Evolutionary conservation across 1,139 yeast genomes (phyloP), one percentile per base, ranked within the genome.

Genomic region (Nakaseomyces sp.): DNA sequence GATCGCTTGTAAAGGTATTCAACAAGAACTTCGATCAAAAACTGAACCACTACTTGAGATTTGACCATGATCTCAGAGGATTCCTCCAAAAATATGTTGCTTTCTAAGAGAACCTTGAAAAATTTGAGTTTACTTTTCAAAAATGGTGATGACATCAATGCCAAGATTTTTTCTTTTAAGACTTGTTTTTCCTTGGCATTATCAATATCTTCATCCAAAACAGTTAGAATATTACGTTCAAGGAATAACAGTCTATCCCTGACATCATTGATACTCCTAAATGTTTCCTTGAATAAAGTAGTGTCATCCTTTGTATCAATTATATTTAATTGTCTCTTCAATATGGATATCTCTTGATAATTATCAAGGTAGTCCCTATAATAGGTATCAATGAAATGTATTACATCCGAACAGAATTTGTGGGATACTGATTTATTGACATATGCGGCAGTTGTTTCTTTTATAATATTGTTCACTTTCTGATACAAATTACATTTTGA

Each of bases 231-330:
- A 37, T 45, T 40, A 45, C 48, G 12, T 46, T 42, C 29, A 45
- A 55, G 19, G 35, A 45, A 53, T 19, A 40, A 41, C 6, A 47
- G 45, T 15, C 44, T 48, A 22, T 43, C 42, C 17, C 30, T 29
- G 3, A 39, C 32, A 19, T 42, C 41, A 9, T 19, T 31, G 12
- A 31, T 43, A 10, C 43, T 35, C 18, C 30, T 43, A 18, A 52
- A 41, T 5, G 42, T 37, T 20, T 58, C 59, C 29, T 57, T 51
- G 20, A 59, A 58, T 3, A 50, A 40, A 43, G 60, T 55, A 31
- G 51, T 52, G 31, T 60, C 60, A 2, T 55, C 51, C 40, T 57
- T 62, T 24, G 41, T 47, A 45, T 58, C 52, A 2, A 61, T 54
- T 7, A 60, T 58, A 15, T 51, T 50, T 29, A 60, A 51, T 10